phyloP scores from a whole-genome alignment of 2,329 filamentous ascomycete species.

The Paracamarosporium sp. region DNA sequence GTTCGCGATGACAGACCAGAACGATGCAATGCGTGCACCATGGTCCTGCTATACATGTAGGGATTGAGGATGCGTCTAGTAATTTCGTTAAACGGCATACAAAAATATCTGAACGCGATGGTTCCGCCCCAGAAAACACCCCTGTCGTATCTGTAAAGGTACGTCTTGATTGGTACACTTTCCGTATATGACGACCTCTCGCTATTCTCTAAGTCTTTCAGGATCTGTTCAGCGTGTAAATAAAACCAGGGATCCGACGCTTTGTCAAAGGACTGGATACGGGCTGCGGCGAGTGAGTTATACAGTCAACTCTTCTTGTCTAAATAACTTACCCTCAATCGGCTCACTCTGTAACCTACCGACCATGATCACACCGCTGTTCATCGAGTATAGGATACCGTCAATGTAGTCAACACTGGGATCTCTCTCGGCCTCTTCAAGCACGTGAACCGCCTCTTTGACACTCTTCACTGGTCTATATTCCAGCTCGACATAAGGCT shows the following conservation, averaged over 20 bases:
- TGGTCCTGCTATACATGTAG: constrained; percentile 66
- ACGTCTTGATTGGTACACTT: constrained; percentile 57
- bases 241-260: constrained; percentile 76
- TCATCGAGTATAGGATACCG: constrained; percentile 67
- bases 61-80: constrained; percentile 66
- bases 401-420: constrained; percentile 69
- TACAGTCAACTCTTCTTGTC: neutral
- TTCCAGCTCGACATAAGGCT: constrained; percentile 65
- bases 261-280: constrained; percentile 59
- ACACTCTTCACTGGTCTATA: constrained; percentile 64
- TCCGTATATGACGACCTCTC: constrained; percentile 38
- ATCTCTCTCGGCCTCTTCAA: constrained; percentile 55
- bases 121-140: constrained; percentile 70
- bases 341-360: constrained; percentile 63
- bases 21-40: constrained; percentile 69
- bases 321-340: constrained; percentile 30
- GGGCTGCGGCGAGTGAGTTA: constrained; percentile 9
- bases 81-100: constrained; percentile 65
- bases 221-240: constrained; percentile 62
- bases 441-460: constrained; percentile 56
- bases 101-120: constrained; percentile 68
- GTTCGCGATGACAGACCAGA: constrained; percentile 63
- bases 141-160: constrained; percentile 68
- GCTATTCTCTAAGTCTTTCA: constrained; percentile 19
- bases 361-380: constrained; percentile 65